Conservation (phyloP, 208 protist species). For the Herpetomonas samuelpessoai region DNA sequence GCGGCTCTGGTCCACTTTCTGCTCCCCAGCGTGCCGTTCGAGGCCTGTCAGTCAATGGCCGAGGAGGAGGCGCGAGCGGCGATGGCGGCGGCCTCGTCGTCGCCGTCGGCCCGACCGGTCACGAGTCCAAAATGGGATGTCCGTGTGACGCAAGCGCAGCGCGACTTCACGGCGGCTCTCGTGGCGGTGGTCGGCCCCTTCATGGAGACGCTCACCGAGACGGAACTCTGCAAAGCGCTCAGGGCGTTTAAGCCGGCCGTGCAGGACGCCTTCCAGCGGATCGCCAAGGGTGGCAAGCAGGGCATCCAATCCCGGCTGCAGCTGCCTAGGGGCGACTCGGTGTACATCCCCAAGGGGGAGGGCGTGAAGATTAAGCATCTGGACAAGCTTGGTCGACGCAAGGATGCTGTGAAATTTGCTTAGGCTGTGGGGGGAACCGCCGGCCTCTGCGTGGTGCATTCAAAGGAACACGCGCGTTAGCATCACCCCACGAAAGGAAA, state of each 20-base stretch:
- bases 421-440: no score
- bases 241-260: not conserved
- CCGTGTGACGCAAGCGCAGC: not conserved
- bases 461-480: no score
- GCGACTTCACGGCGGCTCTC: not conserved
- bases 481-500: no score
- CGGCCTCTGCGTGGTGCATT: no score
- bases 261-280: not conserved
- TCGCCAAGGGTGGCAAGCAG: not conserved
- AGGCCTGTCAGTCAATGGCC: slow-evolving; percentile 39
- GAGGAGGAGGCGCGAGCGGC: slow-evolving; percentile 26
- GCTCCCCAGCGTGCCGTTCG: slow-evolving; percentile 54
- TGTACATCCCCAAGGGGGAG: not conserved
- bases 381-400: not conserved
- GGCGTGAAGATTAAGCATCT: not conserved
- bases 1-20: slow-evolving; percentile 49
- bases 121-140: not conserved
- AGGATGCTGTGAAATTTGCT: not conserved
- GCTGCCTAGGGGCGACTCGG: not conserved
- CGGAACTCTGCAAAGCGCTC: not conserved
- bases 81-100: slow-evolving; percentile 1
- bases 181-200: not conserved
- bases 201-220: not conserved
- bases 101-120: slow-evolving; percentile 1
- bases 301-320: not conserved